Base-by-base conservation (phyloP, 331 rosid species). In the Quercus tomentella region DNA sequence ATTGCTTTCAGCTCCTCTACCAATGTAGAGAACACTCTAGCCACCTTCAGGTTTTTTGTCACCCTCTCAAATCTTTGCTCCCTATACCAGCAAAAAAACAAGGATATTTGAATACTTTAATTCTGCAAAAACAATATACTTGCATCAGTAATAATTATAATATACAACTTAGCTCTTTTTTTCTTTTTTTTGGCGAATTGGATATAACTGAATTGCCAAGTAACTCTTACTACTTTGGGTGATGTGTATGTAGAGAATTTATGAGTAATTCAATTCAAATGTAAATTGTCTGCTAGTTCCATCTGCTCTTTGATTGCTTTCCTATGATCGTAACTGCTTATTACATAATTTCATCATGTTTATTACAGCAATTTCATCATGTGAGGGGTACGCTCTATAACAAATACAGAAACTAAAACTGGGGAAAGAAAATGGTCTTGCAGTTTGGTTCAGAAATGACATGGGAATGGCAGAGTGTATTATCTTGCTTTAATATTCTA, bases 1-100 rank as follows among this genome's bases (percentile, higher is more conserved):
- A 96, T 96, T 52, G 98, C 99, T 88, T 89, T 96, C 94, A 96
- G 85, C 86, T 93, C 99, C 81, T 96, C 99, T 33, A 96, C 92
- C 55, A 96, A 85, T 56, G 97, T 96, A 25, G 87, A 86, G 69
- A 93, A 96, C 23, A 96, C 97, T 86, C 98, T 92, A 6, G 98
- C 98, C 84, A 96, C 98, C 90, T 93, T 96, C 85, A 96, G 84
- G 84, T 93, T 92, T 90, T 93, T 92, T 20, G 97, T 91, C 28
- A 90, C 90, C 84, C 98, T 93, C 89, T 93, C 93, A 49, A 96
- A 84, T 83, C 98, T 96, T 79, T 93, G 99, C 65, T 96, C 93
- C 84, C 98, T 96, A 61, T 66, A 68, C 49, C 80, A 81, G 45
- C 22, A 28, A 72, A 28, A 67, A 18, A 45, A 43, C 72, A 17